phyloP scores from a whole-genome alignment of 2,329 filamentous ascomycete species.

The Calonectria pteridis region DNA sequence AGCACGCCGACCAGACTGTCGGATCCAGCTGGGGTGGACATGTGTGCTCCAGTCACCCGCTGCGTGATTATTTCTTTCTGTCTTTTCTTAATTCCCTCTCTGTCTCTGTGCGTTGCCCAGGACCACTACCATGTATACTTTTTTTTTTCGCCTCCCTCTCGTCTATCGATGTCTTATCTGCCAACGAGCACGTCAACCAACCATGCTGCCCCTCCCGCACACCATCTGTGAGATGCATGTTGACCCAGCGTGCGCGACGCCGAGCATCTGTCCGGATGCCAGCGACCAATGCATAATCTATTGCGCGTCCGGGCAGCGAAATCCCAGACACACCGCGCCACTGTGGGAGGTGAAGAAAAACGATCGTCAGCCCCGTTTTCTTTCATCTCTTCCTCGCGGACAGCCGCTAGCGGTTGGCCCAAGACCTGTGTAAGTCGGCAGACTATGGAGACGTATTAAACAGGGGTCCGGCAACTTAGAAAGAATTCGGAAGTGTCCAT shows the following conservation, averaged over 20 bases:
- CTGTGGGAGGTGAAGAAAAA: background rate
- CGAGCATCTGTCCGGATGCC: constrained; percentile 12
- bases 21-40: constrained; percentile 15
- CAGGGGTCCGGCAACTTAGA: constrained; percentile 17
- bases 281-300: constrained; percentile 1
- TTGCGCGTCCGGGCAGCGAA: background rate
- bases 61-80: constrained; percentile 17
- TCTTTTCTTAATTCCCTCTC: background rate
- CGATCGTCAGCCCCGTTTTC: constrained; percentile 4
- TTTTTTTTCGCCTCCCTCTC: background rate
- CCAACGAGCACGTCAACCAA: background rate
- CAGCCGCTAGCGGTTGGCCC: constrained; percentile 3
- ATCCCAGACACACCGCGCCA: constrained; percentile 1
- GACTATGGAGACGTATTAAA: constrained; percentile 12
- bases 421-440: constrained; percentile 17
- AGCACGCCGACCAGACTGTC: constrained; percentile 27
- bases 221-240: constrained; percentile 8
- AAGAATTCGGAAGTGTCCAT: constrained; percentile 24
- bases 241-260: constrained; percentile 9
- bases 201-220: constrained; percentile 9
- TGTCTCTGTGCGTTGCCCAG: background rate
- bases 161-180: constrained; percentile 6
- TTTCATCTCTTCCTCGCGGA: constrained; percentile 5
- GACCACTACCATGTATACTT: background rate
- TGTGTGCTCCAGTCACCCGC: background rate